phyloP scores from a whole-genome alignment of 805 yeast species.

The Wickerhamomyces chaumierensis region DNA sequence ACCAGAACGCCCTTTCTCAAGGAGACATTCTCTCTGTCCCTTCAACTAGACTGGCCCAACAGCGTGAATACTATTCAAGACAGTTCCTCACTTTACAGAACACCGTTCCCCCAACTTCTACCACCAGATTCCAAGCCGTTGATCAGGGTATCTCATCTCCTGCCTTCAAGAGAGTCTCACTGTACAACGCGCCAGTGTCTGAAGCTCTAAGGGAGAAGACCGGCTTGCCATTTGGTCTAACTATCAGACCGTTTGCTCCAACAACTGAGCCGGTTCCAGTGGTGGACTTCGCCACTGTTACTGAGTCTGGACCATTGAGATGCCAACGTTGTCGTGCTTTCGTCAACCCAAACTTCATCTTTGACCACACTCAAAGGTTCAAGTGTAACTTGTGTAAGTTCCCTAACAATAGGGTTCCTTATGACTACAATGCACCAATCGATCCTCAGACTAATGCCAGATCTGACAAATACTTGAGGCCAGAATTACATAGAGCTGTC shows the following conservation, averaged over 20 bases:
- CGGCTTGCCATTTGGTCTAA: slow-evolving; percentile 70
- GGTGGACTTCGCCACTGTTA: slow-evolving; percentile 38
- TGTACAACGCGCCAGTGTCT: slow-evolving; percentile 73
- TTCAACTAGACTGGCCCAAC: slow-evolving; percentile 7
- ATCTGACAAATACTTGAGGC: slow-evolving; percentile 49
- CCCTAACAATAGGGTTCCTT: slow-evolving; percentile 49
- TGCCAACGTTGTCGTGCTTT: slow-evolving; percentile 90
- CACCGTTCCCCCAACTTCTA: slow-evolving; percentile 65
- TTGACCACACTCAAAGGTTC: slow-evolving; percentile 47
- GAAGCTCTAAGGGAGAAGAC: slow-evolving; percentile 61
- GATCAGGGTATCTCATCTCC: slow-evolving; percentile 88
- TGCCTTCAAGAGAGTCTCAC: slow-evolving; percentile 60
- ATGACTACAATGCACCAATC: slow-evolving; percentile 52
- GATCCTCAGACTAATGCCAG: slow-evolving; percentile 47
- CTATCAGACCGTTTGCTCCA: slow-evolving; percentile 79
- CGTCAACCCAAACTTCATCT: slow-evolving; percentile 72
- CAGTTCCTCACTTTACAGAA: slow-evolving; percentile 65
- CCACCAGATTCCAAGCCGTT: slow-evolving; percentile 55
- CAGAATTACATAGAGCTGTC: slow-evolving; percentile 74
- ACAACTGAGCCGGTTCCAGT: slow-evolving; percentile 46
- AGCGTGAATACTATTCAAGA: slow-evolving; percentile 15
- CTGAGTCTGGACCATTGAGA: slow-evolving; percentile 63
- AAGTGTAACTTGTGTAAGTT: slow-evolving; percentile 83
- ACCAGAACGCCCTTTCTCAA: not conserved
- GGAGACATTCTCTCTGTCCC: slow-evolving; percentile 12